Base-by-base conservation (phyloP, 192 early-diverging fungal species). In the Umbelopsis isabellina region DNA sequence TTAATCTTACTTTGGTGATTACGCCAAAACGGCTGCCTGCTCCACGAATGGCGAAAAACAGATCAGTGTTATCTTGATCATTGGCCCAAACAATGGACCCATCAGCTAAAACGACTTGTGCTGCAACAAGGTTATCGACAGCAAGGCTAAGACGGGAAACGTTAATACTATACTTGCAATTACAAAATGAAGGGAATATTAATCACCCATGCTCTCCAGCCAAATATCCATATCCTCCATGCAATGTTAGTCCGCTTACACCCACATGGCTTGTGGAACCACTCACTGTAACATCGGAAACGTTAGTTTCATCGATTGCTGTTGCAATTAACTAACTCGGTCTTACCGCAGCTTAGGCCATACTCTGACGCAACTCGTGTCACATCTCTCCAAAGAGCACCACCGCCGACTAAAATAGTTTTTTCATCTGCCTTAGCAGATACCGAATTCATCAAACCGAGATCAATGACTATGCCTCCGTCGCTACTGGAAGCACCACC, bases 31-130 rank as follows among this genome's bases (percentile, higher is more conserved):
- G 68, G 21, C 41, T 72, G 13, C 87, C 86, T 41, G 80, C 87
- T n/a, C 88, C 88, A 35, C 87, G 86, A 13, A 88, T 55, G 9
- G 85, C 87, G 82, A 84, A 87, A 50, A 87, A 89, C 9, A 90
- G 65, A 71, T 88, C 86, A 10, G 71, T 2, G 69, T 87, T 79
- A 47, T 68, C 55, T 51, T 76, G 55, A 1, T 65, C 46, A 75
- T 82, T 85, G 23, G 77, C 78, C 47, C 71, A 68, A 0, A 71
- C 33, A 18, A 82, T 33, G 20, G 75, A 55, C 1, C 87, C 87
- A 70, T 82, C 71, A 5, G 86, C 80, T 4, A 72, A 80, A 21
- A 90, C 83, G 2, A 90, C 72, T 67, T 78, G 73, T 61, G 81
- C 84, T 61, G 83, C 82, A 25, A 87, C 45, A 22, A 87, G 70